Conservation (phyloP, 306 rosid species). For the Abrus pulchellus region DNA sequence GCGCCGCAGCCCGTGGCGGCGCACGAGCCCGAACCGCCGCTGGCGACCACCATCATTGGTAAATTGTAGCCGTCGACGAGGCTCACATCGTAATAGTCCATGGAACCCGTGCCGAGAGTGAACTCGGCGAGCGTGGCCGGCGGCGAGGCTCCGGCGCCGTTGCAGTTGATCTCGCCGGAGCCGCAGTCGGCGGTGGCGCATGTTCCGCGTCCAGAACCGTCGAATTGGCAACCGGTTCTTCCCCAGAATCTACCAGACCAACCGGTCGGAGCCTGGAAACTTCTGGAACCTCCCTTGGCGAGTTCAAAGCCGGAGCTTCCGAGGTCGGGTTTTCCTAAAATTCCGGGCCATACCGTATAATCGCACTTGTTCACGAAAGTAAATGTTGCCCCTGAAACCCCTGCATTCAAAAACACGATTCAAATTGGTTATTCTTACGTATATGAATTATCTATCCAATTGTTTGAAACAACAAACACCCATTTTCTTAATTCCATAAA, state of each 20-base stretch:
- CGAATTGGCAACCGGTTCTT: slow-evolving; percentile 75
- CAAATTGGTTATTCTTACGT: background rate
- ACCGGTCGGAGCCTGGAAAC: slow-evolving; percentile 79
- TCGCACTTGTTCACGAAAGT: slow-evolving; percentile 81
- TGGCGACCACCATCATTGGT: slow-evolving; percentile 75
- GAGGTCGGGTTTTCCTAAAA: slow-evolving; percentile 73
- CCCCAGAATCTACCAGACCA: slow-evolving; percentile 99
- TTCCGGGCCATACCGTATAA: slow-evolving; percentile 94
- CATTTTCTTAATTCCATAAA: background rate
- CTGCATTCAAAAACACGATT: slow-evolving; percentile 44
- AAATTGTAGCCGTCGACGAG: slow-evolving; percentile 92
- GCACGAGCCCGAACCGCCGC: slow-evolving; percentile 74
- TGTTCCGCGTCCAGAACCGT: slow-evolving; percentile 58
- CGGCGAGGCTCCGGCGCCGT: slow-evolving; percentile 79
- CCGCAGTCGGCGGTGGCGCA: slow-evolving; percentile 89
- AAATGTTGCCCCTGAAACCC: slow-evolving; percentile 79
- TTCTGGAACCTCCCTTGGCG: slow-evolving; percentile 53
- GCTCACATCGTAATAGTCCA: slow-evolving; percentile 92
- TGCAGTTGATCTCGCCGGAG: slow-evolving; percentile 74
- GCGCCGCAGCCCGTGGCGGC: slow-evolving; percentile 73
- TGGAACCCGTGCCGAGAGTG: slow-evolving; percentile 80
- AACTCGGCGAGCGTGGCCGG: slow-evolving; percentile 95
- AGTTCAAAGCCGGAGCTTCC: slow-evolving; percentile 87
- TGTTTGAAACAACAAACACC: slow-evolving; percentile 1
- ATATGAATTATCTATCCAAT: background rate